These are phyloP conservation scores for Penicillium sp. DNA, from an alignment of 2,329 filamentous ascomycete genomes.

Conservation along the genomic window DNA sequence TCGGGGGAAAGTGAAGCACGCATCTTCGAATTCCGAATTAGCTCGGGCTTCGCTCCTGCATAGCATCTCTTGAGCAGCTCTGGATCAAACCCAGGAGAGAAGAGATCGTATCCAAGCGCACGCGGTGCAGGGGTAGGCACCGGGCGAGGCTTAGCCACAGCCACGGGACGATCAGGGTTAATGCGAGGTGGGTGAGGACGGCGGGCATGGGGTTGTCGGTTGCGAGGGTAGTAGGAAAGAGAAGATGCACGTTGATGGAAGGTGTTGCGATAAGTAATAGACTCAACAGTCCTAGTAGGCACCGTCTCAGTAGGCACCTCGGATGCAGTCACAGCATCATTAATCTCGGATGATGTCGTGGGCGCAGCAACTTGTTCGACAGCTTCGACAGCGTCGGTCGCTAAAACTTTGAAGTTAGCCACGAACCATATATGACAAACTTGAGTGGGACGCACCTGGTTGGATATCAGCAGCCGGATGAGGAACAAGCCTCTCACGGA, in stretches of 20 bases:
- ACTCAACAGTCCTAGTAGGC: background rate
- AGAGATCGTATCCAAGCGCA: constrained; percentile 1
- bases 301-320: no score
- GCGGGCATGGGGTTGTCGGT: background rate
- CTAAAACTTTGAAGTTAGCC: background rate
- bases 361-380: background rate
- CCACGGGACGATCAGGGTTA: background rate
- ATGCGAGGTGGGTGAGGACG: background rate
- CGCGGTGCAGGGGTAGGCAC: background rate
- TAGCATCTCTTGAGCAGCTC: constrained; percentile 8
- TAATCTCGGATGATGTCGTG: background rate
- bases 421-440: background rate
- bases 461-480: background rate
- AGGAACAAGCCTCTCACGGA: constrained; percentile 8
- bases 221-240: background rate
- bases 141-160: background rate
- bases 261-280: background rate
- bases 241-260: background rate
- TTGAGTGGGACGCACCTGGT: background rate
- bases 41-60: background rate
- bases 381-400: background rate
- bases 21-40: no score
- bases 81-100: constrained; percentile 2
- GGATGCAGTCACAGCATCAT: background rate
- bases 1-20: no score